Evolutionary conservation across 1,284 basidiomycete species (phyloP).

Genomic region (Cryptococcus amylolentus): DNA sequence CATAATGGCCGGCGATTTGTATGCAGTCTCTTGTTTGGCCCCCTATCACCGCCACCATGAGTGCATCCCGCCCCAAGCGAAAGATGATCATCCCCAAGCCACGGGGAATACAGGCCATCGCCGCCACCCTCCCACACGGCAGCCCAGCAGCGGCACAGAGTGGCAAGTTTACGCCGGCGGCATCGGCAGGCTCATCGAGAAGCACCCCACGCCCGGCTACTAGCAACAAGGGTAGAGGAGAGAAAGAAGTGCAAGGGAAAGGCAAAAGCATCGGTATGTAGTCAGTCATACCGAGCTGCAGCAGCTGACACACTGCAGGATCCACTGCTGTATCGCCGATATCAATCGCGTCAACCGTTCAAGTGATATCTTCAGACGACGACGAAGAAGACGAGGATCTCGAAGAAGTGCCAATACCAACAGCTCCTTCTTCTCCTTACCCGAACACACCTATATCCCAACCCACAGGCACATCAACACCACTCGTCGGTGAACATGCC

Average conservation of each 20-base stretch:
- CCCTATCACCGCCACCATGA: slow-evolving; percentile 4
- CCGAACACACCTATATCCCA: slow-evolving; percentile 20
- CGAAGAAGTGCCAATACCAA: slow-evolving; percentile 45
- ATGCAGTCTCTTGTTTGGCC: too few relatives aligned
- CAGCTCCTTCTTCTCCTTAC: slow-evolving; percentile 22
- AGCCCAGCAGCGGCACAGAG: background rate
- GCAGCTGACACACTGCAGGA: background rate
- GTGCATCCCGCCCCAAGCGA: slow-evolving; percentile 15
- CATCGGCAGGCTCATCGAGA: background rate
- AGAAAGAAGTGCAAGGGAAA: slow-evolving; percentile 2
- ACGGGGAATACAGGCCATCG: background rate
- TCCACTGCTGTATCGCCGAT: background rate
- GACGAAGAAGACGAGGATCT: slow-evolving; percentile 40
- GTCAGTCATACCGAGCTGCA: background rate
- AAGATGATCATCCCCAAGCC: slow-evolving; percentile 12
- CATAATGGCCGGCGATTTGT: background rate
- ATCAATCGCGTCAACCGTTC: background rate
- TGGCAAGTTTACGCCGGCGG: background rate
- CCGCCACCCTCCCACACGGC: background rate
- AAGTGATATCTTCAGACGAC: background rate
- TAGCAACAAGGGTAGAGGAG: background rate
- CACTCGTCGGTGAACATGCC: slow-evolving; percentile 19
- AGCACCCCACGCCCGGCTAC: background rate
- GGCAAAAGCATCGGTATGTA: slow-evolving; percentile 5
- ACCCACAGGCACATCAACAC: slow-evolving; percentile 13